phyloP scores from a whole-genome alignment of 2,329 filamentous ascomycete species.

The Aspergillus chevalieri region DNA sequence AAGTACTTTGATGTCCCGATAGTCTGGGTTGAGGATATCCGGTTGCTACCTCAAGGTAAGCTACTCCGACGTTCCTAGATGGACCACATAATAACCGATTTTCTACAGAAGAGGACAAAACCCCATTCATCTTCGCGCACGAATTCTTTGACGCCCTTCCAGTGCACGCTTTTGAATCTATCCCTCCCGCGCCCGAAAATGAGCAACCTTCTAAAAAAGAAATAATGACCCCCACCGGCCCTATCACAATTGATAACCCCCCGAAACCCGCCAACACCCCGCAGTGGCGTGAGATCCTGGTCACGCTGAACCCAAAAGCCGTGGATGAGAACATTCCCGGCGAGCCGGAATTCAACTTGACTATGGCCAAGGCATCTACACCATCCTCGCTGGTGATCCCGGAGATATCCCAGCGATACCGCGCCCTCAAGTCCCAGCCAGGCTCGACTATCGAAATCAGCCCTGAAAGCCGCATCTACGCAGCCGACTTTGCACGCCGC shows the following conservation, averaged over 20 bases:
- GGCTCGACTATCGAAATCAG: slow-evolving; percentile 81
- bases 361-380: slow-evolving; percentile 66
- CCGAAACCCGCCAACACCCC: slow-evolving; percentile 38
- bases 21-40: slow-evolving; percentile 84
- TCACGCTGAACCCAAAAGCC: slow-evolving; percentile 59
- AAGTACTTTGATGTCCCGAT: slow-evolving; percentile 71
- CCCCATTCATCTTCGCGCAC: slow-evolving; percentile 90
- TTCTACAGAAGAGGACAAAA: slow-evolving; percentile 55
- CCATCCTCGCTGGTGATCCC: slow-evolving; percentile 82
- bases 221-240: slow-evolving; percentile 45
- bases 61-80: neutral
- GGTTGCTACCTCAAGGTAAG: slow-evolving; percentile 67
- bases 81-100: neutral
- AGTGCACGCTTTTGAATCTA: slow-evolving; percentile 87
- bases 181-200: slow-evolving; percentile 46
- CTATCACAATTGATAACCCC: slow-evolving; percentile 39
- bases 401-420: slow-evolving; percentile 72
- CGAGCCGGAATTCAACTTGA: slow-evolving; percentile 80
- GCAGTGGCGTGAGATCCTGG: slow-evolving; percentile 79
- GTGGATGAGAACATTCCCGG: slow-evolving; percentile 45
- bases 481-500: slow-evolving; percentile 71
- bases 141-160: slow-evolving; percentile 98
- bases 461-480: slow-evolving; percentile 76
- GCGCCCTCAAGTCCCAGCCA: slow-evolving; percentile 59
- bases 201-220: slow-evolving; percentile 42